phyloP scores from a whole-genome alignment of 495 filamentous ascomycete genomes.

The Neurospora sp. region DNA sequence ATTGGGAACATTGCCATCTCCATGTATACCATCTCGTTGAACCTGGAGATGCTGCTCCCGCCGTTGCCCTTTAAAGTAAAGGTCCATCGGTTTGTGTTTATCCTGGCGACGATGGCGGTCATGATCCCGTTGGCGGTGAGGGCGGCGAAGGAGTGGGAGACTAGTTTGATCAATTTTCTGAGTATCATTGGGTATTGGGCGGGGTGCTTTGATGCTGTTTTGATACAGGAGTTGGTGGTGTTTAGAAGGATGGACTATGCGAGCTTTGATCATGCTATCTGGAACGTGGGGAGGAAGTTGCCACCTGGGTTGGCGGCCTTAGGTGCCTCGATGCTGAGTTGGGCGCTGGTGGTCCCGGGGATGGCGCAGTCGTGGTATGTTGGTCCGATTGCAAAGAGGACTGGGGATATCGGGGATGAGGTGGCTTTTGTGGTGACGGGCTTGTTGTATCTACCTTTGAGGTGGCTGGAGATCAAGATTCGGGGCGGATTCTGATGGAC shows the following conservation, averaged over 20 bases:
- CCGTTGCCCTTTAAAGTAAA: constrained; percentile 13
- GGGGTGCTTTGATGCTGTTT: constrained; percentile 38
- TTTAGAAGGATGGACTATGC: constrained; percentile 30
- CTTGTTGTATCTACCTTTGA: constrained; percentile 31
- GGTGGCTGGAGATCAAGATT: constrained; percentile 29
- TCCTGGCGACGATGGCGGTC: constrained; percentile 32
- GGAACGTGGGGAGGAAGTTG: constrained; percentile 35
- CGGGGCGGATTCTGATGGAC: constrained; percentile 10
- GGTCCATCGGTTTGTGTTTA: constrained; percentile 37
- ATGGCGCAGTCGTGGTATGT: constrained; percentile 45
- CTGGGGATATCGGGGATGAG: constrained; percentile 47
- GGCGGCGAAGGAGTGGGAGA: constrained; percentile 38
- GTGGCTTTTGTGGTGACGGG: constrained; percentile 38
- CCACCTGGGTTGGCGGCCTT: constrained; percentile 37
- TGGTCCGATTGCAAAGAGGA: constrained; percentile 38
- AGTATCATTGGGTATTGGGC: constrained; percentile 46
- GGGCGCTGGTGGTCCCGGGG: constrained; percentile 36
- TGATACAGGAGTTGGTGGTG: constrained; percentile 37
- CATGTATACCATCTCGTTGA: constrained; percentile 38
- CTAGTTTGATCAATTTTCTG: constrained; percentile 40
- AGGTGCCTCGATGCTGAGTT: constrained; percentile 24
- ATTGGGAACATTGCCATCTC: constrained; percentile 39
- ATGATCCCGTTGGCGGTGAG: constrained; percentile 41
- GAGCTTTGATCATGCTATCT: constrained; percentile 34
- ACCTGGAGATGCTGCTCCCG: constrained; percentile 42